These are phyloP conservation scores for Coemansia sp. DNA, from an alignment of 192 early-diverging fungal species.

Conservation along the genomic window DNA sequence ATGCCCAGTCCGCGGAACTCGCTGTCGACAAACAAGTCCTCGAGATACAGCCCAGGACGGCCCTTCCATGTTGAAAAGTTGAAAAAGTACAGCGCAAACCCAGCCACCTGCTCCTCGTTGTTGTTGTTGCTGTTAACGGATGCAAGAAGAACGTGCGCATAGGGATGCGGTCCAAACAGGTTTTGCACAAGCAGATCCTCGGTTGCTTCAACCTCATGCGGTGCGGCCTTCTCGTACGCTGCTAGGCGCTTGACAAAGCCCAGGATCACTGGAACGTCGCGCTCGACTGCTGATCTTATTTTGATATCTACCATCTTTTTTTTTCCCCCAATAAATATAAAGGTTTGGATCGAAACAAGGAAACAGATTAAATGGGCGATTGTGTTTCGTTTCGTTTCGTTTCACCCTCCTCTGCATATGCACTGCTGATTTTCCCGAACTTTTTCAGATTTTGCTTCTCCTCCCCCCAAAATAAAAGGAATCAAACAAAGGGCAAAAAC, in stretches of 20 bases:
- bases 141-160: slow-evolving; percentile 71
- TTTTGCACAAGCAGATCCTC: slow-evolving; percentile 61
- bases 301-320: too few relatives aligned
- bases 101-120: slow-evolving; percentile 58
- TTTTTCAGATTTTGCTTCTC: too few relatives aligned
- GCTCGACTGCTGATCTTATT: slow-evolving; percentile 53
- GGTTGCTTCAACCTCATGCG: slow-evolving; percentile 69
- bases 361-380: too few relatives aligned
- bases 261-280: slow-evolving; percentile 66
- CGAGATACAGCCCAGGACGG: slow-evolving; percentile 77
- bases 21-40: slow-evolving; percentile 73
- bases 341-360: too few relatives aligned
- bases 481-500: too few relatives aligned
- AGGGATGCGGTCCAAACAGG: slow-evolving; percentile 64
- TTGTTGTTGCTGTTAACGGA: slow-evolving; percentile 11
- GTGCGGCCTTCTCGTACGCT: slow-evolving; percentile 67
- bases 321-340: too few relatives aligned
- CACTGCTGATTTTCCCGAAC: too few relatives aligned
- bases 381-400: too few relatives aligned
- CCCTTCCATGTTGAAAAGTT: slow-evolving; percentile 80
- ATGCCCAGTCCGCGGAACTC: slow-evolving; percentile 67
- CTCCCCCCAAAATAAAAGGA: too few relatives aligned
- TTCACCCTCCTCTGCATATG: too few relatives aligned
- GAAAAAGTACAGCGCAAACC: slow-evolving; percentile 82
- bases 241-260: slow-evolving; percentile 74